Percentiles rank a stretch among this genome's conserved stretches.
These are phyloP conservation scores for Chalaropsis ovoidea DNA, from an alignment of 2,329 filamentous ascomycete species.

Conservation along the genomic window DNA sequence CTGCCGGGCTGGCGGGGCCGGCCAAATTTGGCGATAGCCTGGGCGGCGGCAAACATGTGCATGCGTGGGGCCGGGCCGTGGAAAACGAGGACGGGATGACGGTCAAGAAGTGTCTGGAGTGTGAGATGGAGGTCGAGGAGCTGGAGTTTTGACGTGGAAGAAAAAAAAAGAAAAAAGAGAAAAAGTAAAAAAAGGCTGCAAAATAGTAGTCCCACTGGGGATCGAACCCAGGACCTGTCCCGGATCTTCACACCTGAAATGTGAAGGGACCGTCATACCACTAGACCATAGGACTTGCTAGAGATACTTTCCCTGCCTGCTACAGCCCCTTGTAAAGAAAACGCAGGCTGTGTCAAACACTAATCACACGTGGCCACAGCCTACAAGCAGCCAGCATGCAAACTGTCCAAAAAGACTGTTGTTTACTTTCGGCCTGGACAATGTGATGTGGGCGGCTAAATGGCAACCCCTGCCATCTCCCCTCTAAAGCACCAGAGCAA, in stretches of 20 bases:
- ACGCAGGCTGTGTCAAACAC: neutral
- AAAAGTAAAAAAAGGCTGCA: neutral
- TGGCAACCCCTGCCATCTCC: conserved; percentile 16
- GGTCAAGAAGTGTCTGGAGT: conserved; percentile 67
- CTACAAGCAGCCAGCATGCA: neutral
- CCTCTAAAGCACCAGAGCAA: neutral
- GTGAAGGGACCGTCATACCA: conserved; percentile 26
- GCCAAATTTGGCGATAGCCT: conserved; percentile 68
- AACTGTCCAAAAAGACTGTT: conserved; percentile 6
- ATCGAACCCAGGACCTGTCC: conserved; percentile 26
- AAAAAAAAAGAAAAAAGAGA: neutral
- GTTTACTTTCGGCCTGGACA: conserved; percentile 5
- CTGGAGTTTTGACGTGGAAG: conserved; percentile 47
- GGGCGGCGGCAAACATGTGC: conserved; percentile 62
- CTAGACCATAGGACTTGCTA: conserved; percentile 25
- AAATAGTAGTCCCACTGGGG: conserved; percentile 24
- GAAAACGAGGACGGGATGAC: conserved; percentile 62
- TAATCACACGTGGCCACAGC: conserved; percentile 12
- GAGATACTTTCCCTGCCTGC: too few species aligned
- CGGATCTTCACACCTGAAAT: conserved; percentile 12
- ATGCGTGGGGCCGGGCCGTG: conserved; percentile 71
- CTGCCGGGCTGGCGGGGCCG: conserved; percentile 41
- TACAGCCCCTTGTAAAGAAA: neutral
- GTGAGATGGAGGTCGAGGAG: conserved; percentile 71
- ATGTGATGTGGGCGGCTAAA: conserved; percentile 20